These are phyloP conservation scores for Epichloe amarillans DNA, from an alignment of 2,329 filamentous ascomycete species.

Conservation along the genomic window DNA sequence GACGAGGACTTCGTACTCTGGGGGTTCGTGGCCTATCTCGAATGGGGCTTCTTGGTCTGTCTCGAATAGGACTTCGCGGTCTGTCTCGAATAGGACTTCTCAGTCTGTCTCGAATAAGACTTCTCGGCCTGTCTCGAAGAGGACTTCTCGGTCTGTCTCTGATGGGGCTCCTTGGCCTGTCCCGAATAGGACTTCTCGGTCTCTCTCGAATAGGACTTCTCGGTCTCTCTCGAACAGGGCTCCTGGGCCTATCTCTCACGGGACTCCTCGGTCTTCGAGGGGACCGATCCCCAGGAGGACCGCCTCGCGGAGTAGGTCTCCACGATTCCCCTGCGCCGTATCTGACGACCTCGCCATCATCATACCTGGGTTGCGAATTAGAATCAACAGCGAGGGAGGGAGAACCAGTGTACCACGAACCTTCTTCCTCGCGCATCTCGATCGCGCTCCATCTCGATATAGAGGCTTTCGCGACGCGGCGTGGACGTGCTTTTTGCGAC, in stretches of 20 bases:
- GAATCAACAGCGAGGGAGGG: neutral
- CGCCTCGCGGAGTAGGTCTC: constrained; percentile 38
- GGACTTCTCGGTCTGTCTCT: constrained; percentile 21
- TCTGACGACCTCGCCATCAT: constrained; percentile 48
- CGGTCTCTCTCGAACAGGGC: constrained; percentile 6
- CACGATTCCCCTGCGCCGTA: constrained; percentile 50
- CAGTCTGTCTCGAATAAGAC: too few species aligned
- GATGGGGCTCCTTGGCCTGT: constrained; percentile 17
- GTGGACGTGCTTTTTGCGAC: neutral
- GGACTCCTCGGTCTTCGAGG: constrained; percentile 24
- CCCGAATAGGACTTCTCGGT: constrained; percentile 18
- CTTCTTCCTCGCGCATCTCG: constrained; percentile 22
- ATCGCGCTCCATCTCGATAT: constrained; percentile 22
- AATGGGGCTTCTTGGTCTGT: constrained; percentile 13
- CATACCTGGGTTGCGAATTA: constrained; percentile 30
- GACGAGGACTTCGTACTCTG: constrained; percentile 25
- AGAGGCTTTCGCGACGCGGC: neutral
- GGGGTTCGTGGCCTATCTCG: constrained; percentile 19
- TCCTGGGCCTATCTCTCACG: constrained; percentile 15
- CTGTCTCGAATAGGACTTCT: too few species aligned
- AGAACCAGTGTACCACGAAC: constrained; percentile 10
- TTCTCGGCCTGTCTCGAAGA: constrained; percentile 11
- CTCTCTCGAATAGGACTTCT: constrained; percentile 20
- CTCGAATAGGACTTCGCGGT: constrained; percentile 7
- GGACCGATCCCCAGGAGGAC: constrained; percentile 25